These are phyloP conservation scores for Cruciata laevipes DNA, from an alignment of 257 asterid species.

Conservation along the genomic window DNA sequence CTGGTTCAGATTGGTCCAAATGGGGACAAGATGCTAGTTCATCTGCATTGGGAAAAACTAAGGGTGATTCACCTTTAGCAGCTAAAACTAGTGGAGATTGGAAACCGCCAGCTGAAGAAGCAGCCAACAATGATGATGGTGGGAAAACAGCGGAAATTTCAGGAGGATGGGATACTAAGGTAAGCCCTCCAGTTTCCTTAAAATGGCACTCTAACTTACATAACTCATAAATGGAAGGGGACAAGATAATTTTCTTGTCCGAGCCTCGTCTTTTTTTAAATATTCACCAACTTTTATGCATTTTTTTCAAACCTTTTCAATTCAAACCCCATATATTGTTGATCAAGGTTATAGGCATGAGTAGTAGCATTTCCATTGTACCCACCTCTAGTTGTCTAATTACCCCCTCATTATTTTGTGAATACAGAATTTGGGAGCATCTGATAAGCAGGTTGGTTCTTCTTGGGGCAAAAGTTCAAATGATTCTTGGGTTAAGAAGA, in stretches of 20 bases:
- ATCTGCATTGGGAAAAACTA: constrained; percentile 19
- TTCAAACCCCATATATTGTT: no score
- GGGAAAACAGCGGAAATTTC: not conserved
- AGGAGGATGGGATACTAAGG: constrained; percentile 2
- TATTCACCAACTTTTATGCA: no score
- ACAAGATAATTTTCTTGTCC: no score
- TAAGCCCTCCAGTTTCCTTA: no score
- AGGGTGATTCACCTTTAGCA: constrained; percentile 6
- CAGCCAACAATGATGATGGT: not conserved
- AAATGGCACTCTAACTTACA: no score
- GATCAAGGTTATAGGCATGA: no score
- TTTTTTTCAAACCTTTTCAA: no score
- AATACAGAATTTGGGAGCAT: not conserved
- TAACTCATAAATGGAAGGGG: no score
- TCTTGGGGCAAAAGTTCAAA: constrained; percentile 4
- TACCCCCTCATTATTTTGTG: no score
- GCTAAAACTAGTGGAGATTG: not conserved
- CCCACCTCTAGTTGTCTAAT: no score
- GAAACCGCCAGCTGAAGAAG: constrained; percentile 7
- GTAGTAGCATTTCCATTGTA: no score
- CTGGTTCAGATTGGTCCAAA: constrained; percentile 7
- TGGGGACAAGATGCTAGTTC: constrained; percentile 5
- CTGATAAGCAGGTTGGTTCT: not conserved
- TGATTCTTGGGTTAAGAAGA: not conserved
- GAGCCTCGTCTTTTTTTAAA: no score